Evolutionary conservation across 1,284 basidiomycete species (phyloP), one percentile per base, ranked within the genome.

Genomic region (Peniophora sp.): DNA sequence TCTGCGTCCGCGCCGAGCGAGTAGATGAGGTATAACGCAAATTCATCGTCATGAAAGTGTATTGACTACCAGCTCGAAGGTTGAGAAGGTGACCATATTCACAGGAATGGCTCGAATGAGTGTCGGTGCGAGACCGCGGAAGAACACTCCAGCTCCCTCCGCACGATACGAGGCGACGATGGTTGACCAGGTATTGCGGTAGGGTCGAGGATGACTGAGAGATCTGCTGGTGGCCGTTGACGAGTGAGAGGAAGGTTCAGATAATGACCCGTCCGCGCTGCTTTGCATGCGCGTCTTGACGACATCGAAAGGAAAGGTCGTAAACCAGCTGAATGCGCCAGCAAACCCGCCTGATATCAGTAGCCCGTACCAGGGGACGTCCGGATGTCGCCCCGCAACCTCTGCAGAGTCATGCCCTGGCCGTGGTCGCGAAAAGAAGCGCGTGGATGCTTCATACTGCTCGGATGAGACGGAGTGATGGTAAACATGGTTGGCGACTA

Each of bases 231-330:
- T 45, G 10, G 44, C 9, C 9, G 20, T 9, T 20, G 23, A 45
- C 9, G 44, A n/a, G n/a, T n/a, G 16, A 17, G 39, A 41, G 16
- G 39, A 8, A n/a, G n/a, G 16, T 10, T 8, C 8, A 41, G 39
- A 22, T 41, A 50, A 14, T 11, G 51, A 24, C n/a, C 23, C 39
- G 50, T 51, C 50, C 39, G 48, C n/a, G 46, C 39, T 60, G 25
- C 78, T 78, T 65, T 95, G 91, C 59, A 93, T 80, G 2, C 90
- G 79, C 5, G 92, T 93, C 69, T 94, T 94, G 56, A 93, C 74
- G 3, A 92, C 86, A 60, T 94, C 91, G 51, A 92, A 72, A 1
- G 89, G 88, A 66, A 94, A 92, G 0, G 89, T 92, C 1, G 72
- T 74, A 1, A 80, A 35, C 86, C 86, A 89, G 2, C 85, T 83